A percentile compares a stretch with the other conserved stretches of the same genome.
phyloP scores from a whole-genome alignment of 2,329 filamentous ascomycete genomes.

The Microascus cirrosus region DNA sequence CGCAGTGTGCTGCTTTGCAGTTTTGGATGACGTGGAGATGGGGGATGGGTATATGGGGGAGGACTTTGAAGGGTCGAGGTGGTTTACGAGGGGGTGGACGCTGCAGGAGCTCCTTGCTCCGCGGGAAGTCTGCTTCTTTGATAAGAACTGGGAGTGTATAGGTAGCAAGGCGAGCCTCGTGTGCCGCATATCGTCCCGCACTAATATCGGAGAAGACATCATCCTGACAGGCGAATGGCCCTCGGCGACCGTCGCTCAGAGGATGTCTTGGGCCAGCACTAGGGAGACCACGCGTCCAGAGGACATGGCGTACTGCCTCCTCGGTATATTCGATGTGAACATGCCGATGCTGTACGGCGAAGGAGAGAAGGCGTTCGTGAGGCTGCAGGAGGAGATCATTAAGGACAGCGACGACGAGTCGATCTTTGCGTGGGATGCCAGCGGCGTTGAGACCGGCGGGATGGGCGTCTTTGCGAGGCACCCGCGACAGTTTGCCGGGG shows the following conservation, averaged over 20 bases:
- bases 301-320: constrained; percentile 14
- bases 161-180: constrained; percentile 13
- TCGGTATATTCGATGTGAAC: constrained; percentile 14
- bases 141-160: constrained; percentile 13
- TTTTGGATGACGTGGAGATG: constrained; percentile 11
- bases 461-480: neutral
- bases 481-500: neutral
- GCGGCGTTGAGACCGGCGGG: constrained; percentile 22
- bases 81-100: constrained; percentile 40
- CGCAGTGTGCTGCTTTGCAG: constrained; percentile 13
- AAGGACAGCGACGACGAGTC: constrained; percentile 10
- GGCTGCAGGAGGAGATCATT: constrained; percentile 14
- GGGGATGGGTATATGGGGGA: neutral
- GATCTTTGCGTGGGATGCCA: constrained; percentile 12
- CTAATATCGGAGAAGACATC: neutral
- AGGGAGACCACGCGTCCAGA: constrained; percentile 12
- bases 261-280: constrained; percentile 13
- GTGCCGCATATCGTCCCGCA: constrained; percentile 12
- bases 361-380: constrained; percentile 7
- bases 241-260: constrained; percentile 9
- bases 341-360: constrained; percentile 15
- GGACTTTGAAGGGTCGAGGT: constrained; percentile 11
- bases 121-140: constrained; percentile 16
- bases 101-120: constrained; percentile 54
- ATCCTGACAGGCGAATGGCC: constrained; percentile 2